phyloP scores from a whole-genome alignment of 441 rosid genomes.

The Isatis lusitanica region DNA sequence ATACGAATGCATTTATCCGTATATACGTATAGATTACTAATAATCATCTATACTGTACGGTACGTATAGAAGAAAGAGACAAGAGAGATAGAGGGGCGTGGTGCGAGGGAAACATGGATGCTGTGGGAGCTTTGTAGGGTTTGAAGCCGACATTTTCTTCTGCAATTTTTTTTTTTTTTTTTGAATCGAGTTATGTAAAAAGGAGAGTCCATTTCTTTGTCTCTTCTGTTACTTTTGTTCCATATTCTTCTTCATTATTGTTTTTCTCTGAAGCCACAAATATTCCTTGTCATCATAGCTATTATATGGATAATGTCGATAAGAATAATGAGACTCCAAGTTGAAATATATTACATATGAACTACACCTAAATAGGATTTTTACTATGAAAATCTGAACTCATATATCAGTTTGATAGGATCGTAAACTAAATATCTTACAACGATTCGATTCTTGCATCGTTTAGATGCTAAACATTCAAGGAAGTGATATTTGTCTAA shows the following conservation, averaged over 20 bases:
- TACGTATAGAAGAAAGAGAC: slow-evolving; percentile 28
- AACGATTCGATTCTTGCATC: background rate
- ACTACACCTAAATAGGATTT: background rate
- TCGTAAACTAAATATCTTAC: background rate
- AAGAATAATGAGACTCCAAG: slow-evolving; percentile 20
- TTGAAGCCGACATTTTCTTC: slow-evolving; percentile 55
- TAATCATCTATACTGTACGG: slow-evolving; percentile 3
- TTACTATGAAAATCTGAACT: background rate
- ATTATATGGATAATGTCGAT: slow-evolving; percentile 9
- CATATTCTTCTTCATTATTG: slow-evolving; percentile 20
- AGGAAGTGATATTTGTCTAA: background rate
- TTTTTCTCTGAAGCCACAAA: slow-evolving; percentile 1
- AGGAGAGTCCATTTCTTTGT: slow-evolving; percentile 31
- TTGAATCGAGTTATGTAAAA: slow-evolving; percentile 32
- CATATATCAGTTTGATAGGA: background rate
- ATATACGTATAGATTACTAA: background rate
- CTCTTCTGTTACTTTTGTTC: slow-evolving; percentile 32
- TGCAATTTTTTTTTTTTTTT: background rate
- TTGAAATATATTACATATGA: background rate
- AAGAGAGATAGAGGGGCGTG: slow-evolving; percentile 61
- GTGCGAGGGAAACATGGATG: slow-evolving; percentile 59
- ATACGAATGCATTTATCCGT: background rate
- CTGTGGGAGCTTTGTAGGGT: slow-evolving; percentile 61
- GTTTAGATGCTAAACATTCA: background rate
- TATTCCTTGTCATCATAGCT: slow-evolving; percentile 34